These are phyloP conservation scores for Lavandula angustifolia DNA, from an alignment of 257 asterid species.

Conservation along the genomic window DNA sequence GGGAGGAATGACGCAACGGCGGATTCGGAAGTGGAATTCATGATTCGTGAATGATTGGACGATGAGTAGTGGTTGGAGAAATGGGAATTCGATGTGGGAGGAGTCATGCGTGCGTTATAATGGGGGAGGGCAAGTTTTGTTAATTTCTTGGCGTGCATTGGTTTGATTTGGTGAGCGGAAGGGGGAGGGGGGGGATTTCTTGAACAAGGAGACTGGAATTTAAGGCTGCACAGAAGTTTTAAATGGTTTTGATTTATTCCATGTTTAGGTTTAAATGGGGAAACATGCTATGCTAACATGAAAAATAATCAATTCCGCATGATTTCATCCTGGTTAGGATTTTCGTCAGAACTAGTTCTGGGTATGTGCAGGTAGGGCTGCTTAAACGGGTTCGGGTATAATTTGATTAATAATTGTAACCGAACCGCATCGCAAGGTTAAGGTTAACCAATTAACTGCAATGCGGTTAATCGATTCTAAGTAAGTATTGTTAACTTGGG, in stretches of 20 bases:
- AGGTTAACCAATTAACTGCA: too few relatives aligned
- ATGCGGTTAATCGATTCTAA: too few relatives aligned
- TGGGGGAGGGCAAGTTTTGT: background rate
- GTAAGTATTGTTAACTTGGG: too few relatives aligned
- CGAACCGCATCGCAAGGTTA: too few relatives aligned
- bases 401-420: too few relatives aligned
- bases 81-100: constrained; percentile 38
- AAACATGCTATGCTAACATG: too few relatives aligned
- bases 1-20: constrained; percentile 2
- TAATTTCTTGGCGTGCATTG: background rate
- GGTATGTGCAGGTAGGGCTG: too few relatives aligned
- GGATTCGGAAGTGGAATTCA: constrained; percentile 32
- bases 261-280: constrained; percentile 17
- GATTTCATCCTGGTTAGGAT: too few relatives aligned
- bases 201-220: constrained; percentile 11
- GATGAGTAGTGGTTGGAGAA: constrained; percentile 38
- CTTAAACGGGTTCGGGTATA: too few relatives aligned
- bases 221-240: background rate
- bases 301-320: too few relatives aligned
- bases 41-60: constrained; percentile 30
- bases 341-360: too few relatives aligned
- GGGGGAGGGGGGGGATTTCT: constrained; percentile 30
- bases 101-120: constrained; percentile 40
- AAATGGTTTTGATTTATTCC: background rate
- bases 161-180: constrained; percentile 52